Base-by-base conservation (phyloP, 441 rosid genomes). In the Jatropha podagrica region DNA sequence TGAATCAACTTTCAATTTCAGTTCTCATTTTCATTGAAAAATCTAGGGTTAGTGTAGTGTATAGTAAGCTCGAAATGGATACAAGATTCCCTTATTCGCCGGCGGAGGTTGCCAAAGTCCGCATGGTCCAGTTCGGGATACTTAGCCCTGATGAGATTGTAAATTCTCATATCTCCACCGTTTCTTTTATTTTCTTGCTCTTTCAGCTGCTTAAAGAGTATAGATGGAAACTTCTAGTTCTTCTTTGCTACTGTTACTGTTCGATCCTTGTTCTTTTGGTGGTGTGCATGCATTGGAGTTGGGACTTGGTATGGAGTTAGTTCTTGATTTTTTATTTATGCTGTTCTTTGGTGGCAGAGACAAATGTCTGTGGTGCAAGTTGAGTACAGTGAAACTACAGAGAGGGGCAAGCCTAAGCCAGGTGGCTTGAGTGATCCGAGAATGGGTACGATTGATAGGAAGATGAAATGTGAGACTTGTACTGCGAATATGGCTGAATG, bases 401-500 rank as follows among this genome's bases (percentile, higher is more conserved):
- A 96, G 87, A 88, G 94, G 73, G 98, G 99, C 26, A 96, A 94
- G 85, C 98, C 96, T 1, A 96, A 96, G 85, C 73, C 87, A 0
- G 96, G 85, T 1, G 99, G 99, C 13, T 80, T 94, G 72, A 96
- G 98, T 23, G 99, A 96, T 80, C 83, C 86, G 20, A 81, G 98
- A 40, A 86, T 94, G 1, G 99, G 98, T 49, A 96, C 99, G 0
- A 96, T 94, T 69, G 98, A 96, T 73, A 84, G 98, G 80, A 96
- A 96, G 81, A 76, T 88, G 83, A 94, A 94, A 89, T 96, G 98
- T 15, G 98, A 94, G 65, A 96, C 97, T 13, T 96, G 99, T 73
- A 89, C 90, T 9, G 99, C 98, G 0, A 94, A 87, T 80, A 94
- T 96, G 99, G 99, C 97, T 0, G 99, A 94, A 83, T 96, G 99